Base-by-base conservation (phyloP, 2,329 filamentous ascomycete species). In the Neopestalotiopsis sp. region DNA sequence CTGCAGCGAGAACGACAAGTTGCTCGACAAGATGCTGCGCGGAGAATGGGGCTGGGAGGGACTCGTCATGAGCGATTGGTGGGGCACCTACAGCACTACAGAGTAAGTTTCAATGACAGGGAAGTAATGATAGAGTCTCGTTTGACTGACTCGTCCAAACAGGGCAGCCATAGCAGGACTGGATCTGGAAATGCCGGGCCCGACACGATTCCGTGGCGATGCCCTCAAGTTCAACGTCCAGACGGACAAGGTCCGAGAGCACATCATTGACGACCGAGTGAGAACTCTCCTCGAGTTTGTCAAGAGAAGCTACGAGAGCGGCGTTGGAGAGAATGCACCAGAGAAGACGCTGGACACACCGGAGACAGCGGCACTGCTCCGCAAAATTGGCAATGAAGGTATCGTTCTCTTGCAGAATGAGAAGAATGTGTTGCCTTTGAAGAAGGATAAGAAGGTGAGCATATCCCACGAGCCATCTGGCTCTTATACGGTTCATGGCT, bases 341-440 rank as follows among this genome's bases (percentile, higher is more conserved):
- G 89, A 91, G 76, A 81, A 79, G 63, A 84, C 81, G 0, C 81
- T 84, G 7, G 83, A 94, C 74, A 91, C 87, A 0, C 84, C 87
- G 0, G 87, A 92, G 76, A 89, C 89, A 49, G 86, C 90, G 4
- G 86, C 85, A 17, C 82, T 94, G 61, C 86, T 94, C 28, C 86
- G 92, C 20, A 84, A 86, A 67, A 85, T 92, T 30, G 91, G 90
- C 20, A 87, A 89, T 4, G 91, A 94, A 76, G 89, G 89, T 3
- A 89, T 93, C 9, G 91, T 94, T 1, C 83, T 95, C 13, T 81
- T 94, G 63, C 94, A 94, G 81, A 95, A 95, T 72, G 86, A 93
- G 13, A 85, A 86, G 49, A 82, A 82, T 14, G 77, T 91, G 0
- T 82, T 95, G 1, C 92, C 92, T 0, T 78, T 92, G 3, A 86